phyloP scores from a whole-genome alignment of 495 filamentous ascomycete genomes.

The Penicillium maclennaniae region DNA sequence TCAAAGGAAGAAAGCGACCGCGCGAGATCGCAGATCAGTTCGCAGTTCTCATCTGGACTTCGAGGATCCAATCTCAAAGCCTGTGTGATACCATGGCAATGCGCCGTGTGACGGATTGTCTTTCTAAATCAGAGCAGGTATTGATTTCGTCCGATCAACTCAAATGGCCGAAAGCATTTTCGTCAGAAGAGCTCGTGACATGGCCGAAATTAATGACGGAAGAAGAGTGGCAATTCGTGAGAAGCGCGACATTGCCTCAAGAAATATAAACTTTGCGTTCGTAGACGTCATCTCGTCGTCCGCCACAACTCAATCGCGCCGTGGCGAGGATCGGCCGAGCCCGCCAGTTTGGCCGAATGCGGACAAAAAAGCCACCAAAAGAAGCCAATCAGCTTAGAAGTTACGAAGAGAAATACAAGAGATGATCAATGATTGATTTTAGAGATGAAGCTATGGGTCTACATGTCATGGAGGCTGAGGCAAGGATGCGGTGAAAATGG shows the following conservation, averaged over 20 bases:
- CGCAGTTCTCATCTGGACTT: neutral
- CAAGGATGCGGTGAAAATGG: too few relatives aligned
- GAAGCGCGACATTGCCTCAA: too few relatives aligned
- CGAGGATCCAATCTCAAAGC: neutral
- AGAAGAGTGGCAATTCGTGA: neutral
- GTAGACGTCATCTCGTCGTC: neutral
- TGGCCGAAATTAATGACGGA: neutral
- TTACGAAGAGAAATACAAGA: too few relatives aligned
- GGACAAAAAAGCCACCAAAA: conserved; percentile 9
- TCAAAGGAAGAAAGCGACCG: neutral
- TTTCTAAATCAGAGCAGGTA: too few relatives aligned
- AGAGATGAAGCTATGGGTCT: too few relatives aligned
- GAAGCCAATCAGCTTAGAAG: too few relatives aligned
- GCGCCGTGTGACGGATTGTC: too few relatives aligned
- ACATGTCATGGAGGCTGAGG: too few relatives aligned
- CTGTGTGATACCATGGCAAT: neutral
- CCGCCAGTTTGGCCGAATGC: neutral
- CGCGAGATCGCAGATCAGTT: neutral
- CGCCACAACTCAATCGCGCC: neutral
- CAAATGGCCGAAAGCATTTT: neutral
- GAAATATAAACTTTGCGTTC: neutral
- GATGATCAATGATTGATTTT: too few relatives aligned
- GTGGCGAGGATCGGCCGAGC: neutral
- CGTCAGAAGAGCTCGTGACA: neutral
- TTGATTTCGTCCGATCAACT: neutral